Evolutionary conservation across 2,329 filamentous ascomycete genomes (phyloP), one percentile per base, ranked within the genome.

Genomic region (Neopestalotiopsis clavispora): DNA sequence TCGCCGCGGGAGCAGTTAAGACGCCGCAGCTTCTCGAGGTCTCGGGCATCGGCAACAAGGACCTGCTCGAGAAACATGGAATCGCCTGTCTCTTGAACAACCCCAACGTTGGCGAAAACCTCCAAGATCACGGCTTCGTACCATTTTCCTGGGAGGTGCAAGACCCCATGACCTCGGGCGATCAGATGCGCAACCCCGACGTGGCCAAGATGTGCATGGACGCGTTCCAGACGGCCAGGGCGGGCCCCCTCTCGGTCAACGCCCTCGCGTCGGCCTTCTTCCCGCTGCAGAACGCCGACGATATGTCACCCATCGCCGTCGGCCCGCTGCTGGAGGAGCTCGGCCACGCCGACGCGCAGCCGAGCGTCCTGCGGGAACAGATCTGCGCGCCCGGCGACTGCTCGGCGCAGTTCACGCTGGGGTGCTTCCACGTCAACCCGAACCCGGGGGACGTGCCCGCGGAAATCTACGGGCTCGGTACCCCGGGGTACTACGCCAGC

Each of bases 401-500:
- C 6, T 78, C 79, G 60, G 73, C 80, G 12, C 62, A 65, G 23
- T 65, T 49, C n/a, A 45, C 42, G 1, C 20, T 65, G n/a, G 62
- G 5, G 23, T 40, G 40, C 4, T 65, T 65, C 28, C 62, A 65
- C 12, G 20, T 30, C 3, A 65, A 65, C 42, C 10, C 42, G 10
- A 6, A 17, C 5, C 62, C 42, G 4, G 14, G 62, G 12, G 62
- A 65, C 14, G 12, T 30, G 4, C 40, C 20, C 14, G 13, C 38
- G n/a, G 20, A 45, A 7, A n/a, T 56, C 38, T 52, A 65, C 13
- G 60, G 60, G 5, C 32, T 63, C 32, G 34, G 75, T 73, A 1
- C 79, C 81, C 3, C 78, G 82, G 68, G 85, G 90, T 72, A 88
- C 86, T 75, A 82, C 17, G 58, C 89, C 65, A 86, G 87, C 14